Percentiles rank a stretch among this genome's conserved stretches.
Evolutionary conservation across 257 asterid species (phyloP).

Genomic region (Solanum sparsipilum): DNA sequence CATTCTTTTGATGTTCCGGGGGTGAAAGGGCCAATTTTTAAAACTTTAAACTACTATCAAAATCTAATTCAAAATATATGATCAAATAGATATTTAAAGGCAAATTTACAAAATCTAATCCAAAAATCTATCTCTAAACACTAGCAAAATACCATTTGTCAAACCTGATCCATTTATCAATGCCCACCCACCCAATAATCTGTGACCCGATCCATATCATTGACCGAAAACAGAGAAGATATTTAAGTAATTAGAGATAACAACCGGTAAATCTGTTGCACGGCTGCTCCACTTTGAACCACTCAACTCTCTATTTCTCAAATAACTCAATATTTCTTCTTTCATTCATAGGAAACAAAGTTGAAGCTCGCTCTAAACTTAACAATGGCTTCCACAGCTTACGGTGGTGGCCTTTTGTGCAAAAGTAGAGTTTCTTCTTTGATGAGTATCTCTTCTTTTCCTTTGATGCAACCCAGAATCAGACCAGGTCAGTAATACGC

Average conservation of each 20-base stretch:
- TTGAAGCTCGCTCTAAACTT: not conserved
- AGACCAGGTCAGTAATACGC: constrained; percentile 3
- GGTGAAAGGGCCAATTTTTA: no score
- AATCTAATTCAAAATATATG: not conserved
- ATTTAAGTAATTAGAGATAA: not conserved
- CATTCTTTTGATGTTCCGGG: not conserved
- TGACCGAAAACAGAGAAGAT: not conserved
- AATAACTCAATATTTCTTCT: not conserved
- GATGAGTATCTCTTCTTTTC: constrained; percentile 23
- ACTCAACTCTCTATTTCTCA: not conserved
- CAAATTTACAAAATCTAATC: no score
- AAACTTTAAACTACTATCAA: no score
- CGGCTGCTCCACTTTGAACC: not conserved
- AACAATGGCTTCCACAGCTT: constrained; percentile 33
- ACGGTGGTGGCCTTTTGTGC: constrained; percentile 16
- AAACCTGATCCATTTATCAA: not conserved
- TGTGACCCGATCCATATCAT: not conserved
- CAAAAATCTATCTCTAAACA: no score
- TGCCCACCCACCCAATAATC: not conserved
- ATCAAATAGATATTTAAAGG: no score
- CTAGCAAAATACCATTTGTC: not conserved
- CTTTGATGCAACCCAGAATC: constrained; percentile 9
- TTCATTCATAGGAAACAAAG: not conserved
- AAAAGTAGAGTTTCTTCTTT: constrained; percentile 20
- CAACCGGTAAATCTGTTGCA: not conserved